phyloP scores from a whole-genome alignment of 2,329 filamentous ascomycete species.

The Dichotomopilus funicola region DNA sequence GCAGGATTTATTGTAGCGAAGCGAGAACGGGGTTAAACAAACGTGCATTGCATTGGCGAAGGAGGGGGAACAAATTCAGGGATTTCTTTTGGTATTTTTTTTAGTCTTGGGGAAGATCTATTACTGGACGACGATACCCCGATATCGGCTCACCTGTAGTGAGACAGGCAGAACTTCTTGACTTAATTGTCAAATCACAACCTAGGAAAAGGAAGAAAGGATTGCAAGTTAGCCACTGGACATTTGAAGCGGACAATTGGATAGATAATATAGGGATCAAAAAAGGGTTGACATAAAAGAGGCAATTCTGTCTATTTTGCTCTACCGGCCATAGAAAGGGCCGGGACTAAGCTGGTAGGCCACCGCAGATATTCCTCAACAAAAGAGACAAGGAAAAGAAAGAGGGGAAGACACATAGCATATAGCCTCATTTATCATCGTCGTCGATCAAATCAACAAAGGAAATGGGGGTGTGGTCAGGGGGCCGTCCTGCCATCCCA shows the following conservation, averaged over 20 bases:
- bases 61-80: too few relatives aligned
- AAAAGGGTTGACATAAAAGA: background rate
- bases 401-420: too few relatives aligned
- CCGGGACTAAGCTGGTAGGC: constrained; percentile 11
- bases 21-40: too few relatives aligned
- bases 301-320: constrained; percentile 18
- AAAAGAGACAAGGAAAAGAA: background rate
- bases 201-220: constrained; percentile 22
- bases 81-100: too few relatives aligned
- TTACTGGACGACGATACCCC: background rate
- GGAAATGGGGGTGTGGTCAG: constrained; percentile 7
- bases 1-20: too few relatives aligned
- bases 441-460: background rate
- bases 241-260: background rate
- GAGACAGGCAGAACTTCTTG: too few relatives aligned
- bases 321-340: constrained; percentile 18
- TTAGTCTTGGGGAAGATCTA: background rate
- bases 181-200: constrained; percentile 20
- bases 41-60: too few relatives aligned
- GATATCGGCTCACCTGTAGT: background rate
- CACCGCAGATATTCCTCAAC: constrained; percentile 5
- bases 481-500: too few relatives aligned
- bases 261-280: too few relatives aligned
- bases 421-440: too few relatives aligned
- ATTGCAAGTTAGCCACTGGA: constrained; percentile 26